A percentile compares a stretch with the other conserved stretches of the same genome.
Evolutionary conservation across 2,329 filamentous ascomycete genomes (phyloP).

Genomic region (Scleromitrula shiraiana): DNA sequence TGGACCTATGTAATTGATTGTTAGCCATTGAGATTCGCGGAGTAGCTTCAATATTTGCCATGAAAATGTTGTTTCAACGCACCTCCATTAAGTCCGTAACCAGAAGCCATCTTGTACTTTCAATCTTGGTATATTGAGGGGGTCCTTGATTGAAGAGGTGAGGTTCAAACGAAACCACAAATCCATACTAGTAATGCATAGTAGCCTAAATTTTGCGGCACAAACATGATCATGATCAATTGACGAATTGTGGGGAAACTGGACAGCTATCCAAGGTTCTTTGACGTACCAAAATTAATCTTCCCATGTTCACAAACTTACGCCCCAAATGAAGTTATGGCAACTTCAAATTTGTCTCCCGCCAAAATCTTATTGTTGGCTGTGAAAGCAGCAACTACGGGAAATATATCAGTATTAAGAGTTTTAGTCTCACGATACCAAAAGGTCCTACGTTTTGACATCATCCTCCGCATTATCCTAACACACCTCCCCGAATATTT

Average conservation of each 20-base stretch:
- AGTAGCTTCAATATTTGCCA: not conserved
- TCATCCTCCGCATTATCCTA: constrained; percentile 65
- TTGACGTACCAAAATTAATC: not conserved
- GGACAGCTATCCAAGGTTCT: not conserved
- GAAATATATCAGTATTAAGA: constrained; percentile 55
- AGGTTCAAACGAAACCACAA: constrained; percentile 13
- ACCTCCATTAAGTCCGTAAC: constrained; percentile 77
- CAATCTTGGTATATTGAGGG: constrained; percentile 16
- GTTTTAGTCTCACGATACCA: constrained; percentile 49
- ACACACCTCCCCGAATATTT: constrained; percentile 69
- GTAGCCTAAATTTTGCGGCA: not conserved
- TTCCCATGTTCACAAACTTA: not conserved
- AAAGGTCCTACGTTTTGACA: constrained; percentile 51
- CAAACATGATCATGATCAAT: constrained; percentile 11
- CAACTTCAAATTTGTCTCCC: constrained; percentile 43
- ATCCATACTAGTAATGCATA: constrained; percentile 2
- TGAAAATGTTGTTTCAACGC: constrained; percentile 31
- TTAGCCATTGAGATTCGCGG: constrained; percentile 20
- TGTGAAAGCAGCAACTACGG: constrained; percentile 57
- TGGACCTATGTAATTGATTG: constrained; percentile 16
- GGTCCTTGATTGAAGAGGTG: constrained; percentile 18
- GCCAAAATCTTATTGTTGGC: constrained; percentile 67
- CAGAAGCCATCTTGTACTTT: constrained; percentile 59
- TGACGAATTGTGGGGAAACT: constrained; percentile 12
- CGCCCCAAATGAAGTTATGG: constrained; percentile 21